Conservation (phyloP, 1,139 yeast species). For the Sporopachydermia cereana region DNA sequence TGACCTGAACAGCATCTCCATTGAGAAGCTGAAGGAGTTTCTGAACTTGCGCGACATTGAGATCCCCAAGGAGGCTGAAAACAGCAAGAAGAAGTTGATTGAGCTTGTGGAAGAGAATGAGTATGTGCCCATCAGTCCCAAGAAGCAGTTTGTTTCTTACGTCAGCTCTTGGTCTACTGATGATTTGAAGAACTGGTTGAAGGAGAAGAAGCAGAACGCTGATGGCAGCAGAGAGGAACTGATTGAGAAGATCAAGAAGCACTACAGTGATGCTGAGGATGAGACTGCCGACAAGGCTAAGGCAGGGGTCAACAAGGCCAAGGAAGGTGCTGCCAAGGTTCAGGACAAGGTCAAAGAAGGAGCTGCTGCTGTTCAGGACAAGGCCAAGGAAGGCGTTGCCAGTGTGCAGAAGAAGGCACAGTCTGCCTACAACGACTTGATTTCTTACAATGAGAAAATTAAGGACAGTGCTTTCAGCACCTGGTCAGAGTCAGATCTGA, state of each 20-base stretch:
- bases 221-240: constrained; percentile 29
- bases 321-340: constrained; percentile 12
- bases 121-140: constrained; percentile 29
- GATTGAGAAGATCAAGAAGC: constrained; percentile 22
- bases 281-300: constrained; percentile 15
- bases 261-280: constrained; percentile 12
- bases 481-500: constrained; percentile 46
- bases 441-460: constrained; percentile 11
- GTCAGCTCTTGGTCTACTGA: constrained; percentile 37
- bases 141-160: constrained; percentile 24
- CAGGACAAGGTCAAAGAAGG: too few relatives aligned
- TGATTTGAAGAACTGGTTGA: constrained; percentile 30
- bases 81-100: constrained; percentile 30
- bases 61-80: constrained; percentile 33
- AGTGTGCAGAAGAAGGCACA: constrained; percentile 15
- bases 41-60: constrained; percentile 39
- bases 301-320: constrained; percentile 14
- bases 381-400: constrained; percentile 10
- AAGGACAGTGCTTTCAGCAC: constrained; percentile 31
- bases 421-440: constrained; percentile 16
- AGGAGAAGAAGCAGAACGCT: constrained; percentile 25
- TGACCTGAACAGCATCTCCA: constrained; percentile 21
- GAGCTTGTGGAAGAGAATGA: constrained; percentile 36
- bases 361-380: constrained; percentile 17
- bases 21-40: constrained; percentile 36